These are phyloP conservation scores for Botrytis porri DNA, from an alignment of 2,329 filamentous ascomycete genomes.

Conservation along the genomic window DNA sequence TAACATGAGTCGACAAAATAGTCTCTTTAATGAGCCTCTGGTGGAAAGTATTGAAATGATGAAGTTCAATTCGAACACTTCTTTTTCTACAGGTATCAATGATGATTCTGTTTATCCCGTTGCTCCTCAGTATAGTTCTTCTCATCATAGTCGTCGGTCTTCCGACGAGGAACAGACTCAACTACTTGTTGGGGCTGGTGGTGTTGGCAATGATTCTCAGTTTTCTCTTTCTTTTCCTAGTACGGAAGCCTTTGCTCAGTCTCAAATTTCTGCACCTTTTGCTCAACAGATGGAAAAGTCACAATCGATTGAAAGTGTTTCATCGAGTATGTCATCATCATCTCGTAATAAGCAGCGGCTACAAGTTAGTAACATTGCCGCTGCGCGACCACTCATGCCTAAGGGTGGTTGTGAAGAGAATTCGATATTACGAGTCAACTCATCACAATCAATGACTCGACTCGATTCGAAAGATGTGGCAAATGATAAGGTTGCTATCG, in stretches of 20 bases:
- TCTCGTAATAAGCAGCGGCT: constrained; percentile 37
- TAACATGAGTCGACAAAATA: constrained; percentile 39
- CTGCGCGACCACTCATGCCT: constrained; percentile 34
- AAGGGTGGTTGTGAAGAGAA: constrained; percentile 35
- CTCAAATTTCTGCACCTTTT: constrained; percentile 31
- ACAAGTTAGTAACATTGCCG: constrained; percentile 33
- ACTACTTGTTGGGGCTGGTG: constrained; percentile 37
- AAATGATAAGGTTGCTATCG: constrained; percentile 36
- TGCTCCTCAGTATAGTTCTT: constrained; percentile 30
- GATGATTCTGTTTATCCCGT: constrained; percentile 35
- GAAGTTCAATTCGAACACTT: constrained; percentile 36
- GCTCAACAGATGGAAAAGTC: constrained; percentile 38
- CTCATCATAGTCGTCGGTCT: constrained; percentile 33
- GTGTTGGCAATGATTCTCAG: constrained; percentile 36
- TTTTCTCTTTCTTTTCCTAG: constrained; percentile 34
- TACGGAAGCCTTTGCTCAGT: constrained; percentile 25
- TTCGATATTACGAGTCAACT: constrained; percentile 33
- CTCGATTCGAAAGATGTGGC: constrained; percentile 36
- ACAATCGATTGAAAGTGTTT: constrained; percentile 38
- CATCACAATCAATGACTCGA: constrained; percentile 35
- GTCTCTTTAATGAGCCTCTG: constrained; percentile 35
- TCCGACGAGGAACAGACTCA: constrained; percentile 37
- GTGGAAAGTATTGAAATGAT: constrained; percentile 38
- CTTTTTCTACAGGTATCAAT: constrained; percentile 32
- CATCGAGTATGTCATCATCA: constrained; percentile 34